A percentile compares a stretch with the other conserved stretches of the same genome.
These are phyloP conservation scores for Lasiodiplodia gonubiensis DNA, from an alignment of 2,329 filamentous ascomycete genomes.

Conservation along the genomic window DNA sequence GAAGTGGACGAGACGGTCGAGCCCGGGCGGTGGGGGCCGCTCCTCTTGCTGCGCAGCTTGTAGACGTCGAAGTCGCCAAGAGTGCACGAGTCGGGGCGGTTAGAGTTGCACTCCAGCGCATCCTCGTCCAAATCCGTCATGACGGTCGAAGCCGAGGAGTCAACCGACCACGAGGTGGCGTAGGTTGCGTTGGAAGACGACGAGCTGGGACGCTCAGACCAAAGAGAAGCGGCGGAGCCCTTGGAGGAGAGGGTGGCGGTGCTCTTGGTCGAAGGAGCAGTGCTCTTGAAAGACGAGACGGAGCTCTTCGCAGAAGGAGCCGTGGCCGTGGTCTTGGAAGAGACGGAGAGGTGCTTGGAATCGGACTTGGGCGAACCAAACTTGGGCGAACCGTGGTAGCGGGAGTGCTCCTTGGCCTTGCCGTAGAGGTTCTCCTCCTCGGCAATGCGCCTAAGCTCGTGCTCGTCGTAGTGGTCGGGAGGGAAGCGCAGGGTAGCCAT, in stretches of 20 bases:
- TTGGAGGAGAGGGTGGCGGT: constrained; percentile 12
- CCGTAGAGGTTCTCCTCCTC: constrained; percentile 20
- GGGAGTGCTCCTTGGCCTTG: constrained; percentile 16
- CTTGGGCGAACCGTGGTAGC: constrained; percentile 3
- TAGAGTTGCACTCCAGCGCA: constrained; percentile 1
- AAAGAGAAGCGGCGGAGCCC: constrained; percentile 18
- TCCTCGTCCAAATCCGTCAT: constrained; percentile 13
- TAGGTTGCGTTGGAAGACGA: constrained; percentile 18
- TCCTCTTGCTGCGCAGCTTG: constrained; percentile 12
- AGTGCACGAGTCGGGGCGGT: constrained; percentile 23
- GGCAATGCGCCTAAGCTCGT: constrained; percentile 13
- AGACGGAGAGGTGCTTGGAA: neutral
- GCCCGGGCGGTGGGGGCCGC: neutral
- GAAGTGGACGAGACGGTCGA: constrained; percentile 15
- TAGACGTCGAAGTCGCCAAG: constrained; percentile 19
- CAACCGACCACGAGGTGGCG: constrained; percentile 19
- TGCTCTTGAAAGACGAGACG: constrained; percentile 8
- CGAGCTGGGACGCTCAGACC: constrained; percentile 21
- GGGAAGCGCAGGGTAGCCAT: constrained; percentile 13
- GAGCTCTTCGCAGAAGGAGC: constrained; percentile 11
- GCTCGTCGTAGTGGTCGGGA: constrained; percentile 4
- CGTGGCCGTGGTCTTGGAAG: neutral
- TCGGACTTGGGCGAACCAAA: neutral
- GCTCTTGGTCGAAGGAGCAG: constrained; percentile 4
- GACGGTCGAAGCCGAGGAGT: constrained; percentile 16